These are phyloP conservation scores for Westerdykella sp. DNA, from an alignment of 2,329 filamentous ascomycete species.

Conservation along the genomic window DNA sequence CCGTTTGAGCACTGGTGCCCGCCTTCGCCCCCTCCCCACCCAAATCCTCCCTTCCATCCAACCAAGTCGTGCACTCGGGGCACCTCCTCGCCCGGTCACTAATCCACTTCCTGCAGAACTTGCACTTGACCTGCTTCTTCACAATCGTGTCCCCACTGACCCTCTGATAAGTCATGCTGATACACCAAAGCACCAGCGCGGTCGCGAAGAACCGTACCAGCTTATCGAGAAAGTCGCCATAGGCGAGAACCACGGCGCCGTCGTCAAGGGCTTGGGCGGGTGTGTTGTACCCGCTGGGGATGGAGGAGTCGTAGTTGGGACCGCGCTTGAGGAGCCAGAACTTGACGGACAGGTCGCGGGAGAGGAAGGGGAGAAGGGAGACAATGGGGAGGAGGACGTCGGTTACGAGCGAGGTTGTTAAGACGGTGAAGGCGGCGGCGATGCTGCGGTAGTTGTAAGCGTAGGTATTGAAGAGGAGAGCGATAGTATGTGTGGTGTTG, in stretches of 20 bases:
- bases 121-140: constrained; percentile 63
- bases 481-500: not conserved
- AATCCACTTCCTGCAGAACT: constrained; percentile 59
- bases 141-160: constrained; percentile 61
- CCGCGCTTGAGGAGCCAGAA: constrained; percentile 61
- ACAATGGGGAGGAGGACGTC: constrained; percentile 65
- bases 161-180: constrained; percentile 58
- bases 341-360: constrained; percentile 67
- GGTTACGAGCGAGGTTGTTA: constrained; percentile 66
- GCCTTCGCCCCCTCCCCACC: not conserved
- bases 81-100: constrained; percentile 57
- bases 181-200: constrained; percentile 58
- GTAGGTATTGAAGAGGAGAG: not conserved
- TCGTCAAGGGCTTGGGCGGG: constrained; percentile 62
- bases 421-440: constrained; percentile 62
- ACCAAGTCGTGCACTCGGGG: constrained; percentile 54
- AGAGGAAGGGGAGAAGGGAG: constrained; percentile 61
- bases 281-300: constrained; percentile 60
- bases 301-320: constrained; percentile 38
- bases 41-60: constrained; percentile 49
- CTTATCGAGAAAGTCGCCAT: constrained; percentile 63
- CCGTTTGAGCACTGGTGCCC: not conserved
- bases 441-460: constrained; percentile 43
- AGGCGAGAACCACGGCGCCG: constrained; percentile 66
- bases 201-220: constrained; percentile 60